A percentile compares a stretch with the other conserved stretches of the same genome.
Evolutionary conservation across 805 yeast genomes (phyloP).

Genomic region (Wickerhamiella australiensis): DNA sequence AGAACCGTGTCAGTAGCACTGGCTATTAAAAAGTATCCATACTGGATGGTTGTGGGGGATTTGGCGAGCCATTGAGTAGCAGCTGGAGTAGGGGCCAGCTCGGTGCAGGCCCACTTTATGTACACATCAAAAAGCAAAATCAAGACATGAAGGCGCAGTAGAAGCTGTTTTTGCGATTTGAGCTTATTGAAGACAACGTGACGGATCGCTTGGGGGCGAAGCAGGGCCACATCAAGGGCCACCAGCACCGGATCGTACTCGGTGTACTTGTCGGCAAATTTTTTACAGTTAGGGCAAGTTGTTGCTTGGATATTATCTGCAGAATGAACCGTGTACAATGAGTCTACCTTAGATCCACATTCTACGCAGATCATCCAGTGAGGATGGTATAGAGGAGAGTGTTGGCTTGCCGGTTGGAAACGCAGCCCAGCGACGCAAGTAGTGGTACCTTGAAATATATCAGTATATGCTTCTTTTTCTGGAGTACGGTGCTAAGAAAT

Average conservation of each 20-base stretch:
- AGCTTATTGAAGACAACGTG: constrained; percentile 72
- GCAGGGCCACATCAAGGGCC: constrained; percentile 67
- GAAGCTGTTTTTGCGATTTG: constrained; percentile 13
- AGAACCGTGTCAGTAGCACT: constrained; percentile 29
- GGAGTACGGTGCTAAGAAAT: too few species aligned
- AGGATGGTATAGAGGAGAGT: too few species aligned
- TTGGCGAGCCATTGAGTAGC: constrained; percentile 21
- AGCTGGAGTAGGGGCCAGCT: constrained; percentile 34
- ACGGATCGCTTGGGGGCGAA: constrained; percentile 68
- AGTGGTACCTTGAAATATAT: too few species aligned
- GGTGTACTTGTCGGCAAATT: constrained; percentile 77
- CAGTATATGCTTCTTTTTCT: too few species aligned
- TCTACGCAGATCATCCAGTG: constrained; percentile 73
- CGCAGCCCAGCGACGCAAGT: background rate
- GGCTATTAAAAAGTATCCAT: constrained; percentile 28
- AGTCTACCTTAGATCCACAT: constrained; percentile 54
- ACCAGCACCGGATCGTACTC: constrained; percentile 79
- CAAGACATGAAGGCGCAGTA: constrained; percentile 44
- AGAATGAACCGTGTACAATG: constrained; percentile 60
- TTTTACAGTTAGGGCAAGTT: constrained; percentile 57
- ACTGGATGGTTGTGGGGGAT: constrained; percentile 29
- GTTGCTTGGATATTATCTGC: constrained; percentile 70
- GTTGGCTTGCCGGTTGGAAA: too few species aligned
- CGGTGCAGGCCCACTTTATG: constrained; percentile 83
- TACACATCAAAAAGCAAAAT: constrained; percentile 77